Conservation (phyloP, 169 alveolate genomes). For the Cryptosporidium baileyi region DNA sequence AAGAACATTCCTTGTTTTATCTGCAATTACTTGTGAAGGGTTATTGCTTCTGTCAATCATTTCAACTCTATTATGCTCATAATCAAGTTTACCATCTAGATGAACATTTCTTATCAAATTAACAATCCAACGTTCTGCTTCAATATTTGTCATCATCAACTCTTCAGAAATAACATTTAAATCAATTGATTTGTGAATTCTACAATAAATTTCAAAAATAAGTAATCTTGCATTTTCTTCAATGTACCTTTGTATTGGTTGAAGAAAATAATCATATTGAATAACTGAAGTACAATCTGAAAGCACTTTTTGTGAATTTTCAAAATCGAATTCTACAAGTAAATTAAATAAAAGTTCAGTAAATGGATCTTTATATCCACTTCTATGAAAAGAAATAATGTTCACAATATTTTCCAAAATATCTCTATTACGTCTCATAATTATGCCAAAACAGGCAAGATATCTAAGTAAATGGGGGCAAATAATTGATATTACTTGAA, state of each 20-base stretch:
- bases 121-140: constrained; percentile 91
- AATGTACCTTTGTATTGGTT: constrained; percentile 83
- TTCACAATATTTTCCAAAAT: constrained; percentile 56
- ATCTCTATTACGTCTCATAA: constrained; percentile 66
- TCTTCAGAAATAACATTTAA: constrained; percentile 86
- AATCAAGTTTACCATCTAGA: constrained; percentile 88
- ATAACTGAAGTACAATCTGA: constrained; percentile 69
- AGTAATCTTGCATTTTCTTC: constrained; percentile 87
- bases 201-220: constrained; percentile 89
- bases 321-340: constrained; percentile 86
- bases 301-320: constrained; percentile 81
- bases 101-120: constrained; percentile 86
- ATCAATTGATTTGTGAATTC: constrained; percentile 89
- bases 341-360: constrained; percentile 86
- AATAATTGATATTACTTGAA: constrained; percentile 25
- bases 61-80: constrained; percentile 89
- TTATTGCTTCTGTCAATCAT: constrained; percentile 86
- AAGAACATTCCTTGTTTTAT: constrained; percentile 83
- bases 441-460: constrained; percentile 66
- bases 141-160: constrained; percentile 84
- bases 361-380: constrained; percentile 84
- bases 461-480: constrained; percentile 66
- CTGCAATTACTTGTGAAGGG: constrained; percentile 86
- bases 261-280: constrained; percentile 82
- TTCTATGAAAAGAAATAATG: constrained; percentile 21